Percentiles rank a stretch among this genome's conserved stretches.
Conservation (phyloP, 2,329 filamentous ascomycete genomes). For the Mollisiaceae sp. region DNA sequence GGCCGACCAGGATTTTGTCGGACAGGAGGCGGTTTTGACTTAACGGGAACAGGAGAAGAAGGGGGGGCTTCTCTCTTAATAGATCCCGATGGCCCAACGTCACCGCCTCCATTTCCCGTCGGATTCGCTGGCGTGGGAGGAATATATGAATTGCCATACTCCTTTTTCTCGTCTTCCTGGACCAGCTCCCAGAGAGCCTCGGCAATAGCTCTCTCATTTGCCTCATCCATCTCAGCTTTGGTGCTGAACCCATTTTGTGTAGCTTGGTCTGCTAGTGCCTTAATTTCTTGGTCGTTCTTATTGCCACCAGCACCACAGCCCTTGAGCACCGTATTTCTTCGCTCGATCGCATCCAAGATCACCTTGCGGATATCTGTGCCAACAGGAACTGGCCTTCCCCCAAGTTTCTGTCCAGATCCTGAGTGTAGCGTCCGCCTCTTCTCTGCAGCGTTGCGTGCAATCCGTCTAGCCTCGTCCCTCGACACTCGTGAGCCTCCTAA, state of each 20-base stretch:
- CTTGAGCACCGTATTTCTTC: constrained; percentile 67
- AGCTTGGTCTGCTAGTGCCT: constrained; percentile 66
- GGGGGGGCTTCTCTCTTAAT: constrained; percentile 24
- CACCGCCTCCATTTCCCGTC: constrained; percentile 41
- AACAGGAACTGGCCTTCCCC: constrained; percentile 61
- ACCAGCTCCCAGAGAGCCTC: constrained; percentile 86
- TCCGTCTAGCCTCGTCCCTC: constrained; percentile 72
- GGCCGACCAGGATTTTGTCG: constrained; percentile 32
- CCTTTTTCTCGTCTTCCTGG: constrained; percentile 67
- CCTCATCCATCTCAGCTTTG: constrained; percentile 84
- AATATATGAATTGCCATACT: constrained; percentile 40
- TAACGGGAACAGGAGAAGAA: constrained; percentile 10
- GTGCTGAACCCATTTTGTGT: constrained; percentile 79
- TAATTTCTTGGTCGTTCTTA: constrained; percentile 68
- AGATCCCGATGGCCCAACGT: constrained; percentile 21
- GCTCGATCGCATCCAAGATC: constrained; percentile 73
- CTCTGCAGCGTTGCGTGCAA: constrained; percentile 77
- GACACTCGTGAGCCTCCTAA: constrained; percentile 73
- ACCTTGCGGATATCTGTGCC: constrained; percentile 73
- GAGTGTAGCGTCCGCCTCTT: constrained; percentile 63
- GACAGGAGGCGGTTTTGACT: constrained; percentile 24
- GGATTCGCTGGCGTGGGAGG: constrained; percentile 39
- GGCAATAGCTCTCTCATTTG: constrained; percentile 85
- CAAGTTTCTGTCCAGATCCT: constrained; percentile 74
- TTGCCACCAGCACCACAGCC: constrained; percentile 74